These are phyloP conservation scores for Aspergillus alliaceus DNA, from an alignment of 2,329 filamentous ascomycete species.

Conservation along the genomic window DNA sequence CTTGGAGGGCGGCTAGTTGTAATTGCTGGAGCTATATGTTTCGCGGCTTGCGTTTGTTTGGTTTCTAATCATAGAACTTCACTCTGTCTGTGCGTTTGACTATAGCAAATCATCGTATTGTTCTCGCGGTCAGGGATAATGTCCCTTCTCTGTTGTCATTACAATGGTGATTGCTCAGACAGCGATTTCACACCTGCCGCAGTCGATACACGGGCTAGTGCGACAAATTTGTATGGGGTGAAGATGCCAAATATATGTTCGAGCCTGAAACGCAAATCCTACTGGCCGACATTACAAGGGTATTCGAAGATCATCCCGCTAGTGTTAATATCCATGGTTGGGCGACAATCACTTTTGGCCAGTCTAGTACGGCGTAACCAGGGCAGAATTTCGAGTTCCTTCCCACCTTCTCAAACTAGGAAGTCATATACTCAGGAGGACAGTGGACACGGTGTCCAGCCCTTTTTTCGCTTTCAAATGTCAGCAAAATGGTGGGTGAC, in stretches of 20 bases:
- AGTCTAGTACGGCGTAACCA: no score
- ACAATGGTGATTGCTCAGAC: background rate
- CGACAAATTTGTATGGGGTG: no score
- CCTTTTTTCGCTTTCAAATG: conserved; percentile 1
- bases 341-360: no score
- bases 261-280: no score
- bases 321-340: background rate
- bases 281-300: no score
- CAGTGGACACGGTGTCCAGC: background rate
- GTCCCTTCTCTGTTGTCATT: background rate
- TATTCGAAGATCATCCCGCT: no score
- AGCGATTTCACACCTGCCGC: background rate
- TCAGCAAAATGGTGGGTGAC: conserved; percentile 6
- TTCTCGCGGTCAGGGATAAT: background rate
- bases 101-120: background rate
- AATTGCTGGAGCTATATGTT: conserved; percentile 1
- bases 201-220: no score
- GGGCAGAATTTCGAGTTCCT: no score
- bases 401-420: no score
- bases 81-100: conserved; percentile 5
- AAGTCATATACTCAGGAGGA: no score
- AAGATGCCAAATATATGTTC: no score
- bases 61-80: conserved; percentile 17
- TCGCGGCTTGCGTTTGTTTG: conserved; percentile 1
- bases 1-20: conserved; percentile 4